These are phyloP conservation scores for Trypanosoma grayi DNA, from an alignment of 208 protist species.

Conservation along the genomic window DNA sequence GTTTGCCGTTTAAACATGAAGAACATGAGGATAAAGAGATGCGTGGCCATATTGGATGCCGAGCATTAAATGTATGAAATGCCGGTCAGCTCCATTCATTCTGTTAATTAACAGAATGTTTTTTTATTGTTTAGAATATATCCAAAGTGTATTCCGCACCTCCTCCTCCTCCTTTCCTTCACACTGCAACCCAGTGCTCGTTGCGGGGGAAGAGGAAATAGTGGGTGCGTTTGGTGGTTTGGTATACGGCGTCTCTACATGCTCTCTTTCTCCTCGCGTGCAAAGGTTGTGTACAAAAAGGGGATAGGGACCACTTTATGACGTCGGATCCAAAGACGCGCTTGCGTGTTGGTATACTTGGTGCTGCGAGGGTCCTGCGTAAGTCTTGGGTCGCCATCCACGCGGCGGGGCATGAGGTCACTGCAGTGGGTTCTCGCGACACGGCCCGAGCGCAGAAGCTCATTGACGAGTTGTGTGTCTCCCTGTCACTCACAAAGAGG, in stretches of 20 bases:
- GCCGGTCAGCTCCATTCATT: no score
- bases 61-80: no score
- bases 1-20: slow-evolving; percentile 49
- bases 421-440: slow-evolving; percentile 47
- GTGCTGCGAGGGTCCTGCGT: slow-evolving; percentile 33
- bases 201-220: no score
- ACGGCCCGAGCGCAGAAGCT: slow-evolving; percentile 19
- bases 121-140: no score
- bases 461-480: slow-evolving; percentile 19
- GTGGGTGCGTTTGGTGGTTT: no score
- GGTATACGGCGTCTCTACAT: no score
- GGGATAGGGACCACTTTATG: background rate
- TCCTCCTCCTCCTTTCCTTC: no score
- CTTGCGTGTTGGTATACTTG: slow-evolving; percentile 51
- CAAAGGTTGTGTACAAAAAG: background rate
- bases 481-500: background rate
- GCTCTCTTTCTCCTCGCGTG: no score
- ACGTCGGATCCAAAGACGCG: background rate
- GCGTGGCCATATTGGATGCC: no score
- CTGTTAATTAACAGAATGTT: no score
- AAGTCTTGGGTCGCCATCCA: slow-evolving; percentile 44
- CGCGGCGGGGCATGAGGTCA: slow-evolving; percentile 40
- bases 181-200: no score
- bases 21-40: background rate
- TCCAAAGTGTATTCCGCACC: no score